Conservation (phyloP, 73 alveolate genomes). For the Urostyla sp. region DNA sequence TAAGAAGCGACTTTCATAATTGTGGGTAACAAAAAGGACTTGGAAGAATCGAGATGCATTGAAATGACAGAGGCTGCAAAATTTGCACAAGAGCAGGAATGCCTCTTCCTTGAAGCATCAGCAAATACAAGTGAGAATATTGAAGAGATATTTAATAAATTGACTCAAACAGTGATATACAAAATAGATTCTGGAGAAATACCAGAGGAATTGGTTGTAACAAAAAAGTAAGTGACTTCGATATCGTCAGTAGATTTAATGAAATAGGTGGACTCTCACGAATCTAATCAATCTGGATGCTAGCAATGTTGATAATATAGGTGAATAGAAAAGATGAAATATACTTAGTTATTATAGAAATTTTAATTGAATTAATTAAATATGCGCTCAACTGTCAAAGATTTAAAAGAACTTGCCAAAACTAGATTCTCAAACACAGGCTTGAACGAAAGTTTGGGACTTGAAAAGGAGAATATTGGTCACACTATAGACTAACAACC, state of each 20-base stretch:
- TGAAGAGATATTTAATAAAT: constrained; percentile 45
- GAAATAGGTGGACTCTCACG: too few species aligned
- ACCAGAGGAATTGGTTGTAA: constrained; percentile 28
- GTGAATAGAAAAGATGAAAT: too few species aligned
- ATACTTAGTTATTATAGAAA: not conserved
- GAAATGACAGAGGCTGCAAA: constrained; percentile 58
- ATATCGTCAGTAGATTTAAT: not conserved
- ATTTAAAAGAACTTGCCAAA: constrained; percentile 15
- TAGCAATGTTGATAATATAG: too few species aligned
- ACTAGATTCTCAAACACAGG: not conserved
- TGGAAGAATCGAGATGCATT: constrained; percentile 1
- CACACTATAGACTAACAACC: not conserved
- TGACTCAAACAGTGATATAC: constrained; percentile 35
- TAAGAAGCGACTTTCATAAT: constrained; percentile 46
- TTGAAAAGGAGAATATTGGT: constrained; percentile 24
- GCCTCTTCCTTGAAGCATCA: constrained; percentile 47
- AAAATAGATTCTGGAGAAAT: constrained; percentile 51
- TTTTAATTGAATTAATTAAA: not conserved
- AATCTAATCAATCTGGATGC: too few species aligned
- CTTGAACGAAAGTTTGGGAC: too few species aligned
- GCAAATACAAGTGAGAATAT: constrained; percentile 47
- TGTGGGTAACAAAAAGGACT: constrained; percentile 56
- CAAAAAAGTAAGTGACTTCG: not conserved
- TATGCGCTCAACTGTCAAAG: constrained; percentile 38
- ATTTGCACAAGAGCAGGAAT: constrained; percentile 46